Conservation (phyloP, 768 basidiomycete genomes). For the Dictyophora rubrovolvata region DNA sequence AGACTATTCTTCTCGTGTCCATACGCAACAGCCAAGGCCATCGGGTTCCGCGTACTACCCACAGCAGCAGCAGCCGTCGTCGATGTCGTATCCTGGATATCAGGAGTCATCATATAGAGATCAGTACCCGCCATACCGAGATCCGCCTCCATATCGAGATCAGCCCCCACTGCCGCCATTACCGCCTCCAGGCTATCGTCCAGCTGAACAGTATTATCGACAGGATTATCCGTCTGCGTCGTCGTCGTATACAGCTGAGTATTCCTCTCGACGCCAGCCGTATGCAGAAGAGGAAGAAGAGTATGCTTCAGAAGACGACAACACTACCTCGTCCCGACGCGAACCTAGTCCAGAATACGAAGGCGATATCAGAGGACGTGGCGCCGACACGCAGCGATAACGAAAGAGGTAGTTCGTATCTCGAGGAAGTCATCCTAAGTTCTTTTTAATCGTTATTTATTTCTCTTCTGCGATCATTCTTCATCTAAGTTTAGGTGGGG, state of each 20-base stretch:
- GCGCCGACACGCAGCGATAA: background rate
- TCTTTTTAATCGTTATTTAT: background rate
- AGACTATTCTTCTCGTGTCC: background rate
- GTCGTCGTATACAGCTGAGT: background rate
- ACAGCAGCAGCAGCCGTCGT: background rate
- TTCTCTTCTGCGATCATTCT: background rate
- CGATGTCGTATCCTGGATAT: background rate
- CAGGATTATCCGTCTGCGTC: background rate
- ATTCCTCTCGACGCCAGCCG: background rate
- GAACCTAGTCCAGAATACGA: background rate
- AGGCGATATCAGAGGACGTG: background rate
- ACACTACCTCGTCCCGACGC: background rate
- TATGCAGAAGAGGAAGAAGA: background rate
- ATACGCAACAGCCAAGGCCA: background rate
- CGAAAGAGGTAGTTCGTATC: too few relatives aligned
- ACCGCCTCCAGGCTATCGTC: background rate
- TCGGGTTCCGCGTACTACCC: background rate
- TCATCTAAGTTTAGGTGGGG: too few relatives aligned
- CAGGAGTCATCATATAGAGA: background rate
- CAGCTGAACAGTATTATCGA: background rate
- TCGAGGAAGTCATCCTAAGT: background rate
- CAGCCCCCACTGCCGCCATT: background rate
- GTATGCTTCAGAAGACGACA: background rate
- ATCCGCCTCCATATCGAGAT: background rate
- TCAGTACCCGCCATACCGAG: background rate